Conservation (phyloP, 345 rosid genomes). For the Ailanthus altissimus region DNA sequence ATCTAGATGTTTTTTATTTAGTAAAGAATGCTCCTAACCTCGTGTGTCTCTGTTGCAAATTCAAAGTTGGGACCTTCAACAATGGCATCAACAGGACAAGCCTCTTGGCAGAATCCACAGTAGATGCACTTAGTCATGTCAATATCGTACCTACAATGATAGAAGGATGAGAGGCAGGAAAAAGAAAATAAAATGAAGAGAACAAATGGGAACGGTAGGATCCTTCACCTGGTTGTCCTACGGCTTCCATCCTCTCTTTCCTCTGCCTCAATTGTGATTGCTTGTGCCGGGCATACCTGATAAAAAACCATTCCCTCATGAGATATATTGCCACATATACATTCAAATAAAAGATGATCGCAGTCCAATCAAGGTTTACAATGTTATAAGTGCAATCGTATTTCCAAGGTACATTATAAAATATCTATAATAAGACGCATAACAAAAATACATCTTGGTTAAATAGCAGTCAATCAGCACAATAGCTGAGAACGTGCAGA, state of each 20-base stretch:
- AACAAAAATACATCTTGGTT: not conserved
- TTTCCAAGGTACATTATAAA: not conserved
- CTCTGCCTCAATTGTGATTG: constrained; percentile 97
- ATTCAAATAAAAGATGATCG: not conserved
- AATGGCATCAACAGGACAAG: constrained; percentile 98
- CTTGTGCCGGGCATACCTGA: constrained; percentile 96
- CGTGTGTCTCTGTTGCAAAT: constrained; percentile 94
- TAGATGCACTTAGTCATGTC: constrained; percentile 99
- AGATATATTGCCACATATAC: constrained; percentile 16
- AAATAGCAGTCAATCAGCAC: not conserved
- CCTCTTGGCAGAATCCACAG: constrained; percentile 99
- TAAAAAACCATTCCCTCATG: constrained; percentile 17
- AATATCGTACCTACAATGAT: constrained; percentile 70
- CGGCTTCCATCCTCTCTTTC: constrained; percentile 99
- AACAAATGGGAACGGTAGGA: constrained; percentile 8
- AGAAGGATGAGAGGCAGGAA: not conserved
- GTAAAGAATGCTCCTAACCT: constrained; percentile 43
- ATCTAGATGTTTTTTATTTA: not conserved
- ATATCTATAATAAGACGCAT: not conserved
- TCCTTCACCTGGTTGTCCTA: constrained; percentile 78
- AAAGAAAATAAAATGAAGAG: not conserved
- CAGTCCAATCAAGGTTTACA: not conserved
- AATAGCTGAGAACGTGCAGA: not conserved
- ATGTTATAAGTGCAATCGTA: not conserved
- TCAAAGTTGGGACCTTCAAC: constrained; percentile 98